Percentiles rank a stretch among this genome's conserved stretches.
Evolutionary conservation across 2,329 filamentous ascomycete species (phyloP).

Genomic region (Epichloe gansuensis): DNA sequence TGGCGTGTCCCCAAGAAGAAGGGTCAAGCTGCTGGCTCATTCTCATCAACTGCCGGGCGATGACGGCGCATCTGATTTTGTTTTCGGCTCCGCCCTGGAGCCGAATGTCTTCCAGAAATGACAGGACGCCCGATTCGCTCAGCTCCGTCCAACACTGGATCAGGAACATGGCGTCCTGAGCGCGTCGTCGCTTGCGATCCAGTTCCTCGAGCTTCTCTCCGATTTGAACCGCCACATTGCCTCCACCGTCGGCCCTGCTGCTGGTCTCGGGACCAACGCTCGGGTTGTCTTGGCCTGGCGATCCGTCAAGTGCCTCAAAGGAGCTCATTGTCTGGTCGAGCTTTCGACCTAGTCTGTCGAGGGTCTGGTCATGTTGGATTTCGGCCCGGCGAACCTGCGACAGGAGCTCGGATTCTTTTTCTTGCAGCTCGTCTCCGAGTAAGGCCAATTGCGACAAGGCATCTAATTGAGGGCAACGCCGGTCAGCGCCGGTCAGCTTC

Average conservation of each 20-base stretch:
- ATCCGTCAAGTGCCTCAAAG: constrained; percentile 81
- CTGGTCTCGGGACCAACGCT: constrained; percentile 18
- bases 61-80: constrained; percentile 87
- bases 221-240: constrained; percentile 87
- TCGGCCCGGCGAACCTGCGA: constrained; percentile 86
- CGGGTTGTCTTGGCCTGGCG: constrained; percentile 51
- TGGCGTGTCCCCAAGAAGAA: constrained; percentile 53
- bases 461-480: constrained; percentile 26
- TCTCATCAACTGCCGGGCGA: constrained; percentile 82
- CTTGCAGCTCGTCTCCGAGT: constrained; percentile 73
- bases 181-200: constrained; percentile 78
- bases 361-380: constrained; percentile 79
- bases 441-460: constrained; percentile 54
- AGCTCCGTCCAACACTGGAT: constrained; percentile 97
- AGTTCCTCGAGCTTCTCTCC: constrained; percentile 88
- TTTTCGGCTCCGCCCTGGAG: constrained; percentile 76
- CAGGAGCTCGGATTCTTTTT: constrained; percentile 79
- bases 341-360: constrained; percentile 76
- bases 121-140: constrained; percentile 74
- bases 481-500: neutral
- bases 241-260: constrained; percentile 43
- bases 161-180: constrained; percentile 85
- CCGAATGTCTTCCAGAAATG: constrained; percentile 77
- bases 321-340: constrained; percentile 84
- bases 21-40: constrained; percentile 88